phyloP scores from a whole-genome alignment of 2,329 filamentous ascomycete species.

The Cladosporium sphaerospermum region DNA sequence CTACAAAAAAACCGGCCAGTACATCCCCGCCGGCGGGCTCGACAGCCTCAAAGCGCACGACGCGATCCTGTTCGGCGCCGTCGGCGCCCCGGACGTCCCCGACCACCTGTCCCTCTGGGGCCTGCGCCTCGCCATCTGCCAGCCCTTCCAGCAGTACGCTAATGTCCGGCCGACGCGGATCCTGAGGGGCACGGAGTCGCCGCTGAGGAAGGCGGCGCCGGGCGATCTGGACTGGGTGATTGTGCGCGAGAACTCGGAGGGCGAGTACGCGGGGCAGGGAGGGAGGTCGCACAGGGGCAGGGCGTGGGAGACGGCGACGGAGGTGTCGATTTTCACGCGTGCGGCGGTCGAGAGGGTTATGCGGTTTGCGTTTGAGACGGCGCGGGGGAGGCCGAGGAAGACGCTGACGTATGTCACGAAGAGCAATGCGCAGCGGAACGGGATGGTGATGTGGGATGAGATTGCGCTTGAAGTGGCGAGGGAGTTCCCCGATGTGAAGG shows the following conservation, averaged over 20 bases:
- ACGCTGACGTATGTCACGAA: conserved; percentile 59
- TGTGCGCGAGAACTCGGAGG: conserved; percentile 60
- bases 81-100: conserved; percentile 49
- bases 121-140: conserved; percentile 49
- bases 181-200: conserved; percentile 54
- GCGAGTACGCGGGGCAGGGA: conserved; percentile 60
- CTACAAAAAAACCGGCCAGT: conserved; percentile 60
- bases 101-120: conserved; percentile 53
- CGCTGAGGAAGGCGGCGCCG: conserved; percentile 47
- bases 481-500: conserved; percentile 55
- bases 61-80: conserved; percentile 63
- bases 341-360: conserved; percentile 54
- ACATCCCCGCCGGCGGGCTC: conserved; percentile 56
- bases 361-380: conserved; percentile 58
- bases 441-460: conserved; percentile 65
- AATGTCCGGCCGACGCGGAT: conserved; percentile 56
- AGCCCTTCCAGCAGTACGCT: conserved; percentile 51
- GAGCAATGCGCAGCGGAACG: conserved; percentile 59
- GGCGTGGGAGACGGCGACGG: conserved; percentile 56
- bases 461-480: conserved; percentile 49
- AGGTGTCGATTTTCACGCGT: conserved; percentile 59
- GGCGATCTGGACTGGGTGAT: conserved; percentile 63
- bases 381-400: conserved; percentile 51
- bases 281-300: conserved; percentile 54
- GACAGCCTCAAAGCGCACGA: conserved; percentile 54